Conservation (phyloP, 1,139 yeast genomes). For the Hyphopichia wangnamkhiaoensis region DNA sequence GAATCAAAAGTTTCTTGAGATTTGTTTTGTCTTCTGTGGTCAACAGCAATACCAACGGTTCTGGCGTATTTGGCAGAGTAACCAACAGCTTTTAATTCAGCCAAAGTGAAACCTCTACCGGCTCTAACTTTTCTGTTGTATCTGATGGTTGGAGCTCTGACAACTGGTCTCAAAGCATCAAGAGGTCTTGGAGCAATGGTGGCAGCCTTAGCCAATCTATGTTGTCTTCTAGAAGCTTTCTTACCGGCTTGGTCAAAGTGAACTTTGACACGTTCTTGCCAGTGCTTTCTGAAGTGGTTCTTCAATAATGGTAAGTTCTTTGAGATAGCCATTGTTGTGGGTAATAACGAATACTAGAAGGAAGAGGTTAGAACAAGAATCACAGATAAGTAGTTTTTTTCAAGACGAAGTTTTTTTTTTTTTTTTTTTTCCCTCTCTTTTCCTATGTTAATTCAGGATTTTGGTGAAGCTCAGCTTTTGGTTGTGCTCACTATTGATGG, state of each 20-base stretch:
- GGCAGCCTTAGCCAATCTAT: slow-evolving; percentile 95
- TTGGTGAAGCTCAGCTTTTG: too few species aligned
- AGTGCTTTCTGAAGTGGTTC: slow-evolving; percentile 98
- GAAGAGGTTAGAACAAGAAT: background rate
- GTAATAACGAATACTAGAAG: slow-evolving; percentile 1
- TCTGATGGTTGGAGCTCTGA: slow-evolving; percentile 97
- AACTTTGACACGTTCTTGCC: slow-evolving; percentile 99
- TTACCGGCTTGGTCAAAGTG: slow-evolving; percentile 99
- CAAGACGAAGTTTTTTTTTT: background rate
- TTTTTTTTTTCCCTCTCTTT: slow-evolving; percentile 1
- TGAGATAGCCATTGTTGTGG: slow-evolving; percentile 74
- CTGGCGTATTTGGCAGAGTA: slow-evolving; percentile 94
- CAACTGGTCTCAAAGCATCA: slow-evolving; percentile 95
- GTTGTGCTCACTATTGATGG: too few species aligned
- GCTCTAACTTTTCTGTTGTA: slow-evolving; percentile 99
- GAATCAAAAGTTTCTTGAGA: slow-evolving; percentile 92
- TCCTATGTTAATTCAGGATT: too few species aligned
- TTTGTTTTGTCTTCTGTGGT: slow-evolving; percentile 99
- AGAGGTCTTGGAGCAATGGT: slow-evolving; percentile 96
- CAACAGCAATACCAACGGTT: slow-evolving; percentile 98
- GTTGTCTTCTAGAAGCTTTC: slow-evolving; percentile 94
- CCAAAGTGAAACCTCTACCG: slow-evolving; percentile 98
- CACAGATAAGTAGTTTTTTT: background rate
- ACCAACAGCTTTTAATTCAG: slow-evolving; percentile 98
- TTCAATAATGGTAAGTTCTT: slow-evolving; percentile 97